phyloP scores from a whole-genome alignment of 2,329 filamentous ascomycete species.

The Alternaria ventricosa region DNA sequence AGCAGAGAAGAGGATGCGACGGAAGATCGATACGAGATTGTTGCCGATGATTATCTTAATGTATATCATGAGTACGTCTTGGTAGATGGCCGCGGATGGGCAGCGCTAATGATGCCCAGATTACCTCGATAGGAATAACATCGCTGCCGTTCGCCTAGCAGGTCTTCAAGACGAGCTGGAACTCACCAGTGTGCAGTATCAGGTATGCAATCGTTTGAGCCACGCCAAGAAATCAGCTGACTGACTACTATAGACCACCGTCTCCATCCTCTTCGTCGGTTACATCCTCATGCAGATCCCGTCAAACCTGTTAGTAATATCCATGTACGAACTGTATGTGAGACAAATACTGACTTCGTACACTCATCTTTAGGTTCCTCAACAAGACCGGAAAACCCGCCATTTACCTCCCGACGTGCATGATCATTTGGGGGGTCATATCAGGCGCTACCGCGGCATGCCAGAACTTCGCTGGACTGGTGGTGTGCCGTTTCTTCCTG shows the following conservation, averaged over 20 bases:
- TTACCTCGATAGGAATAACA: conserved; percentile 66
- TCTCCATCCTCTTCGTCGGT: conserved; percentile 66
- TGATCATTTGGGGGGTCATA: conserved; percentile 53
- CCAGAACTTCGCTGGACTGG: conserved; percentile 54
- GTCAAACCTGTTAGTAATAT: conserved; percentile 46
- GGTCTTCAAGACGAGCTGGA: conserved; percentile 68
- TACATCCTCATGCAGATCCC: conserved; percentile 58
- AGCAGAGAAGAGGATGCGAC: conserved; percentile 66
- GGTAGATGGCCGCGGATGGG: neutral
- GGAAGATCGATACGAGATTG: conserved; percentile 73
- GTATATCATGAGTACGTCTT: conserved; percentile 76
- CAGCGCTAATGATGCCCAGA: neutral
- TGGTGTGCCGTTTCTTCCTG: conserved; percentile 60
- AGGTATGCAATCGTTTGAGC: conserved; percentile 48
- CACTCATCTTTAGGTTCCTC: conserved; percentile 35
- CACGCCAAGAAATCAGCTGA: too few species aligned
- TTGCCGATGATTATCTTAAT: conserved; percentile 75
- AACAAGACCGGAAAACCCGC: conserved; percentile 50
- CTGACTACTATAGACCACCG: conserved; percentile 28
- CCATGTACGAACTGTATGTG: neutral
- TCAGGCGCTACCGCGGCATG: conserved; percentile 48
- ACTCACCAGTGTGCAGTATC: conserved; percentile 65
- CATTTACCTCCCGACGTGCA: conserved; percentile 50
- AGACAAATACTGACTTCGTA: neutral
- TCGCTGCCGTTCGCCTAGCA: conserved; percentile 67